Evolutionary conservation across 257 asterid species (phyloP).

Genomic region (Mentha longifolia): DNA sequence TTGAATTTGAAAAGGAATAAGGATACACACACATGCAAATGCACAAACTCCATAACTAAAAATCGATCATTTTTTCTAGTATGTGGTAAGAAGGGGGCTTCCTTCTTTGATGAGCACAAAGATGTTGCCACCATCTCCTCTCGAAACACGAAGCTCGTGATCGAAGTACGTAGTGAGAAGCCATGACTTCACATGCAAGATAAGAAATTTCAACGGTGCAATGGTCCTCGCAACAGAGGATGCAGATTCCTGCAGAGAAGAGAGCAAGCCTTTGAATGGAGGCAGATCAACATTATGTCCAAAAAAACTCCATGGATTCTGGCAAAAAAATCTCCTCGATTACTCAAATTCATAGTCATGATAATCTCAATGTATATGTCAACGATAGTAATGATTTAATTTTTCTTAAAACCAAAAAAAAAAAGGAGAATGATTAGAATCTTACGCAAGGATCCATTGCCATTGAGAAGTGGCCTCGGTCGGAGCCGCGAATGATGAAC

Average conservation of each 20-base stretch:
- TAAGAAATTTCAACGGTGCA: constrained; percentile 71
- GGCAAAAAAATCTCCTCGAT: constrained; percentile 64
- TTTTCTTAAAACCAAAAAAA: no score
- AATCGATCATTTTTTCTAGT: constrained; percentile 28
- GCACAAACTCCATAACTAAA: background rate
- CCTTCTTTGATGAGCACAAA: constrained; percentile 79
- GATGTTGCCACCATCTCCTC: constrained; percentile 80
- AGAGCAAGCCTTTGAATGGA: constrained; percentile 68
- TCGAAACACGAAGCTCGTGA: constrained; percentile 71
- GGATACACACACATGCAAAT: background rate
- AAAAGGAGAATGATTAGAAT: background rate
- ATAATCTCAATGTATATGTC: no score
- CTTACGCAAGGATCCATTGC: constrained; percentile 90
- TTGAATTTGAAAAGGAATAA: background rate
- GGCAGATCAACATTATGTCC: constrained; percentile 75
- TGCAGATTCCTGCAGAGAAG: constrained; percentile 79
- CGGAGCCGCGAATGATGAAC: constrained; percentile 70
- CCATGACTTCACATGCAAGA: constrained; percentile 71
- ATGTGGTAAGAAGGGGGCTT: constrained; percentile 57
- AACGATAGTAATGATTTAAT: no score
- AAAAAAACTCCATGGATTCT: constrained; percentile 62
- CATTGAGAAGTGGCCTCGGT: constrained; percentile 80
- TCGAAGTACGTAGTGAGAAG: constrained; percentile 83
- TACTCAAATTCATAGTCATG: no score
- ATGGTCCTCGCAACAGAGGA: constrained; percentile 72